Base-by-base conservation (phyloP, 257 asterid species). In the Apocynum venetum region DNA sequence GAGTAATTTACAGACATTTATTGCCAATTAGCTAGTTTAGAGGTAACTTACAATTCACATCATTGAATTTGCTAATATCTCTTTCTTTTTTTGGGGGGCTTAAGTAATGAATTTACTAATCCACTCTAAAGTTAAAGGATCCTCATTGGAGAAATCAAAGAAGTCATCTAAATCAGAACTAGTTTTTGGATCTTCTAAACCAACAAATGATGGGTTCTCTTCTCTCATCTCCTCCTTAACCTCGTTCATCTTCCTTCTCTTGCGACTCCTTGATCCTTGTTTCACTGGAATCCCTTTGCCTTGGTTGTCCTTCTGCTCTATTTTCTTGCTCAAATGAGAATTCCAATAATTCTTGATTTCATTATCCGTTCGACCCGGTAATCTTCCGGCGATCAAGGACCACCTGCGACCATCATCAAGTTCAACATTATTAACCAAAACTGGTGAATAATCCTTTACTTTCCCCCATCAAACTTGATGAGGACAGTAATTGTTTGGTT, bases 101-200 rank as follows among this genome's bases (percentile, higher is more conserved):
- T 53, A 53, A 53, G 60, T 53, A 41, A 83, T 72, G 66, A 89
- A 89, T 36, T 86, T 85, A 76, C 83, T 74, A 65, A 89, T 82
- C 91, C 91, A 87, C 66, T 86, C 87, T 77, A 86, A 49, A n/a
- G 94, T 89, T 15, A 89, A 80, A 53, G 91, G 91, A 17, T 86
- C 80, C 80, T 88, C 90, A 40, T 89, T 89, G 47, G 90, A 86
- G 85, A 87, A 87, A 80, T 89, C 90, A 56, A 88, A 89, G 83
- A 89, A 86, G 59, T 87, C 90, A 72, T 87, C 89, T 56, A 57
- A 79, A 70, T 85, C 83, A 65, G 75, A 59, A 67, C 73, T 75
- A 51, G 14, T 73, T 67, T 71, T 64, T n/a, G 79, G 71, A 13
- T 77, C 84, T 80, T 77, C 84, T 77, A 35, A 76, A 73, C 35